Evolutionary conservation across 768 basidiomycete species (phyloP).

Genomic region (Pulveroboletus sp.): DNA sequence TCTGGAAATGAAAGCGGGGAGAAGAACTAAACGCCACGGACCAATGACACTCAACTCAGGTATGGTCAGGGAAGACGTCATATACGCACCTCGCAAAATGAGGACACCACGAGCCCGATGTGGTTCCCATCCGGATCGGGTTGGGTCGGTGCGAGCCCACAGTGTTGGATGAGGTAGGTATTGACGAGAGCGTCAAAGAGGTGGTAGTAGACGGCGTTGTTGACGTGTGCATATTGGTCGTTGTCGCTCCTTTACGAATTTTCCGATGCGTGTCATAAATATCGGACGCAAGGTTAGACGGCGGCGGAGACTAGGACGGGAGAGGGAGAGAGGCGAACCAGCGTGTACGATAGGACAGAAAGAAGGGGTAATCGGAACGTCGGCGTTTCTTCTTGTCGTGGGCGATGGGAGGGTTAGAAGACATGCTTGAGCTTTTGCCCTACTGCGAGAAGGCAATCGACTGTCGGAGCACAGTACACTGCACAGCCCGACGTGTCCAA

Average conservation of each 20-base stretch:
- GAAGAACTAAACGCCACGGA: constrained; percentile 50
- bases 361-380: constrained; percentile 54
- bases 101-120: constrained; percentile 78
- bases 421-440: background rate
- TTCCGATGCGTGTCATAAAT: too few relatives aligned
- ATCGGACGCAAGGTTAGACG: constrained; percentile 5
- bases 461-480: too few relatives aligned
- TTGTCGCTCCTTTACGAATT: constrained; percentile 67
- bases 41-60: background rate
- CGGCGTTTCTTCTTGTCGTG: constrained; percentile 34
- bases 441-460: too few relatives aligned
- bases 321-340: constrained; percentile 41
- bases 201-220: constrained; percentile 78
- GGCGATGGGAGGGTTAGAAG: background rate
- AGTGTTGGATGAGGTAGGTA: constrained; percentile 66
- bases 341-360: constrained; percentile 61
- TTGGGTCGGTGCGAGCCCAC: constrained; percentile 47
- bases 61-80: background rate
- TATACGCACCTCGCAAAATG: constrained; percentile 57
- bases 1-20: constrained; percentile 70
- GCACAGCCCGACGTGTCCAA: too few relatives aligned
- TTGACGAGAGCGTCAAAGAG: constrained; percentile 81
- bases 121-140: constrained; percentile 31
- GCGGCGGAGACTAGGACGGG: background rate
- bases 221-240: constrained; percentile 79